Evolutionary conservation across 2,329 filamentous ascomycete species (phyloP), one percentile per base, ranked within the genome.

Genomic region (Colletotrichum euphorbiae): DNA sequence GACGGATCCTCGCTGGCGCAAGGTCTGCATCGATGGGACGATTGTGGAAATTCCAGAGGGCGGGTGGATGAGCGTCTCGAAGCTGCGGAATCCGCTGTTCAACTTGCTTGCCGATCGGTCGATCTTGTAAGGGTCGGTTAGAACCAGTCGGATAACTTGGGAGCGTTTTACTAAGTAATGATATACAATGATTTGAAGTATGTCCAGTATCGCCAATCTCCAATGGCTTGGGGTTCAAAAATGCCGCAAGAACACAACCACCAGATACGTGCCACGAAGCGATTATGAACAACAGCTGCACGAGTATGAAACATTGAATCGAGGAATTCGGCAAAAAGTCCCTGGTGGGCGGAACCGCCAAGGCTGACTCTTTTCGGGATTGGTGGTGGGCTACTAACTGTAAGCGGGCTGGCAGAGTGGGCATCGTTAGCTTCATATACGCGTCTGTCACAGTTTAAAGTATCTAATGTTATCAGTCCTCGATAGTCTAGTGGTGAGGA

Each of bases 21-120:
- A 94, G 74, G 87, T 97, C 13, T 98, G 95, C 77, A 84, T 98
- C n/a, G 95, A 98, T 78, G 95, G 95, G 3, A 93, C 91, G 60
- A 97, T 97, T 73, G 88, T 98, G 3, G 85, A 88, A 67, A 81
- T 97, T 1, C 90, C 91, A 19, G 77, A 83, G 58, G 89, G 86
- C 2, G 94, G 94, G 0, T 90, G 88, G 84, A 87, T 97, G 78
- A 86, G 88, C 67, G 85, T 97, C 0, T 79, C 77, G 70, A 86
- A 80, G 74, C 83, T 86, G 24, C 75, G 77, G 8, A 72, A 74
- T 46, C 75, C 77, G n/a, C 75, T 79, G 28, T 77, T 87, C 55
- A 77, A 75, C 50, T 75, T 89, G 7, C 69, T 88, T 50, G 82
- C 85, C 7, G 77, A 80, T 69, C 52, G 50, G 28, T 68, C 67